Base-by-base conservation (phyloP, 257 asterid species). In the Capsicum chinense region DNA sequence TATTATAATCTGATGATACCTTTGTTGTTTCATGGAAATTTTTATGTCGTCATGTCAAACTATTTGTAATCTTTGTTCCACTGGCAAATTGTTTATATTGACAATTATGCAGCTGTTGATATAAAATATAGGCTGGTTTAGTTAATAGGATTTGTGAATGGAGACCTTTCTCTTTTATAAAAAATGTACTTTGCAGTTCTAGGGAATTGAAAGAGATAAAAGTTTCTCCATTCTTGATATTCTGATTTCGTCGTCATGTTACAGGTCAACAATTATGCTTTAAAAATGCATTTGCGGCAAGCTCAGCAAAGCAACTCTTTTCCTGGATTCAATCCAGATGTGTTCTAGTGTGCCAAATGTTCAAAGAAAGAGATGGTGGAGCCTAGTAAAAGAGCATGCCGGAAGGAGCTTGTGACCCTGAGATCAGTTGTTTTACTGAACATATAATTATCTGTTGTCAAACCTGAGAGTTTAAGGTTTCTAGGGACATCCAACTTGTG, bases 261-360 rank as follows among this genome's bases (percentile, higher is more conserved):
- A 89, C 92, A 94, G 98, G 85, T 93, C 84, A 91, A 88, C 84
- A 93, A 93, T 90, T 94, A 93, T 83, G 93, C 95, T 8, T 89
- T 94, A 89, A 85, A 84, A n/a, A 69, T 92, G 93, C 94, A 89
- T 81, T 59, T 94, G 88, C 91, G 85, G 7, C 94, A 91, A 86
- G 95, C 93, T 71, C 90, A 91, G 88, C 92, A 89, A 71, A 82
- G 86, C 90, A 93, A 86, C 87, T 84, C 92, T 62, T 87, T 92
- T 47, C 91, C 88, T 1, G 97, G 97, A 62, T 92, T 89, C 90
- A 83, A 91, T 80, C 97, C 95, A 1, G 97, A 94, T 84, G 87
- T 94, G 57, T 94, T 90, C 86, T 94, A 66, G 59, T 48, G 57
- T 37, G 9, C 64, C 5, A 48, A 76, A 33, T 33, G 13, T 26